Conservation (phyloP, 495 filamentous ascomycete species). For the Aspergillus sclerotiicarbonarius region DNA sequence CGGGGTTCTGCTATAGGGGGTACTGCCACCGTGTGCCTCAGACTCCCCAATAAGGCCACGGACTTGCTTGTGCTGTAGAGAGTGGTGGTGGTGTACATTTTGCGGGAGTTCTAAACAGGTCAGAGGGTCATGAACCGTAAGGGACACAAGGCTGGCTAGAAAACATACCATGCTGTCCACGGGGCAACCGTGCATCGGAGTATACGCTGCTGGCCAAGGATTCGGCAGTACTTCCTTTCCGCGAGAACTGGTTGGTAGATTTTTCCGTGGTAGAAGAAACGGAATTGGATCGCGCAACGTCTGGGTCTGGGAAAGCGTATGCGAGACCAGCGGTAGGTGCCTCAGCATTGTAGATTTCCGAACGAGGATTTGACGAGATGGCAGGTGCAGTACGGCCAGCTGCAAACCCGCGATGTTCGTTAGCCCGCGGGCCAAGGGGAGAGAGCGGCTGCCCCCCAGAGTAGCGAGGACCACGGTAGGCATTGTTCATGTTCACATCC, state of each 20-base stretch:
- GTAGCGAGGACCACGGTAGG: constrained; percentile 56
- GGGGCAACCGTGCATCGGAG: constrained; percentile 68
- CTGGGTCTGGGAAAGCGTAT: constrained; percentile 79
- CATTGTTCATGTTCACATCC: constrained; percentile 48
- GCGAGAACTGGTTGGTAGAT: constrained; percentile 48
- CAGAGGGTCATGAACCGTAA: constrained; percentile 1
- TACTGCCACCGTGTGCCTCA: constrained; percentile 51
- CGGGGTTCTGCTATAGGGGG: constrained; percentile 90
- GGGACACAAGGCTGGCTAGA: background rate
- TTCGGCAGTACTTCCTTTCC: constrained; percentile 70
- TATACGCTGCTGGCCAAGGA: constrained; percentile 72
- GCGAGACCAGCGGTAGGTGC: constrained; percentile 79
- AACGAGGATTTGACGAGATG: constrained; percentile 74
- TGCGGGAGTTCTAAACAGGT: constrained; percentile 41
- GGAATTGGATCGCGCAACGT: constrained; percentile 54
- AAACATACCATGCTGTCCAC: constrained; percentile 60
- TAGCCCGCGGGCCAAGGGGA: constrained; percentile 44
- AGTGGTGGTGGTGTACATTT: constrained; percentile 71
- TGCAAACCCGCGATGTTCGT: constrained; percentile 54
- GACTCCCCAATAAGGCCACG: constrained; percentile 63
- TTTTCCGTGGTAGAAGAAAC: constrained; percentile 56
- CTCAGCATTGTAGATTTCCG: constrained; percentile 74
- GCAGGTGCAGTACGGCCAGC: constrained; percentile 66
- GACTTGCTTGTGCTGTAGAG: constrained; percentile 71
- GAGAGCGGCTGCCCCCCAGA: constrained; percentile 47